Evolutionary conservation across 2,329 filamentous ascomycete genomes (phyloP).

Genomic region (Rhinocladiella mackenziei): DNA sequence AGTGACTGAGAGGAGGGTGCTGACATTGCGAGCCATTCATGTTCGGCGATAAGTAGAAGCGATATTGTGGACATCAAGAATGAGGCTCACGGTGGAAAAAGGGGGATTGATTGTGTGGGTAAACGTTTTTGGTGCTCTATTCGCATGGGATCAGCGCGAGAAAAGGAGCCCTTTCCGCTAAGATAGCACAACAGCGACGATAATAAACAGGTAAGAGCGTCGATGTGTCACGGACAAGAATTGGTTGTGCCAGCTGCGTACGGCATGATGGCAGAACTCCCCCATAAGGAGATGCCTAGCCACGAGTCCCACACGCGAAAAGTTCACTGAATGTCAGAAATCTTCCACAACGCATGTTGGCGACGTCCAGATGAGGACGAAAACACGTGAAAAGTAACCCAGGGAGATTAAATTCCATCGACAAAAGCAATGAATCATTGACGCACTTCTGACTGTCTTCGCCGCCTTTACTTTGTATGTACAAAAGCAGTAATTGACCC

Average conservation of each 20-base stretch:
- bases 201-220: too few relatives aligned
- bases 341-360: too few relatives aligned
- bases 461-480: slow-evolving; percentile 33
- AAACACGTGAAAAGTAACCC: background rate
- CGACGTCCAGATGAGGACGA: too few relatives aligned
- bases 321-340: too few relatives aligned
- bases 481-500: slow-evolving; percentile 33
- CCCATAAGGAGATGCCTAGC: too few relatives aligned
- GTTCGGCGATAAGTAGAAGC: slow-evolving; percentile 14
- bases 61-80: slow-evolving; percentile 13
- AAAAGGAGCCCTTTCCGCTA: too few relatives aligned
- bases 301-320: too few relatives aligned
- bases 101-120: background rate
- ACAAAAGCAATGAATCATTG: slow-evolving; percentile 6
- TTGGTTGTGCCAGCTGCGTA: too few relatives aligned
- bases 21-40: slow-evolving; percentile 21
- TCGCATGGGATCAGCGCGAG: too few relatives aligned
- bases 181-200: too few relatives aligned
- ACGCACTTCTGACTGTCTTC: slow-evolving; percentile 9
- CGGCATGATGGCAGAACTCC: too few relatives aligned
- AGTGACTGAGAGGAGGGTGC: background rate
- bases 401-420: background rate
- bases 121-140: slow-evolving; percentile 3
- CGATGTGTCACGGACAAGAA: too few relatives aligned
- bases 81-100: slow-evolving; percentile 12